A percentile compares a stretch with the other conserved stretches of the same genome.
Conservation (phyloP, 2,329 filamentous ascomycete species). For the Botryotinia calthae region DNA sequence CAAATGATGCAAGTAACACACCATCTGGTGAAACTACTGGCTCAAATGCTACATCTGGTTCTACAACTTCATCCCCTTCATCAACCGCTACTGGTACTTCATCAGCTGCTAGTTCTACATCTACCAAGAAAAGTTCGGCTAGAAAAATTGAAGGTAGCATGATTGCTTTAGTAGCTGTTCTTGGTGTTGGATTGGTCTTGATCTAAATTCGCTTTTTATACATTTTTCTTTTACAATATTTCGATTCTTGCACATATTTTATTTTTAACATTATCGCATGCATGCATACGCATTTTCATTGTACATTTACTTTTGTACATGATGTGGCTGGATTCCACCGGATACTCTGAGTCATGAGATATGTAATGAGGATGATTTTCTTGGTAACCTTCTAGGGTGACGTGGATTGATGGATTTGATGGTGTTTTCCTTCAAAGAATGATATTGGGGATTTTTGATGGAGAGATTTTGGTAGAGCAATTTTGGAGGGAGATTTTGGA, state of each 20-base stretch:
- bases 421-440: background rate
- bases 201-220: background rate
- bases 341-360: constrained; percentile 1
- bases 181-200: constrained; percentile 12
- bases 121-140: constrained; percentile 10
- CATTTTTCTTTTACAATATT: background rate
- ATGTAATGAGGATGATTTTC: background rate
- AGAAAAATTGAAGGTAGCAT: constrained; percentile 16
- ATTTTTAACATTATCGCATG: background rate
- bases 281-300: background rate
- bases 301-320: constrained; percentile 11
- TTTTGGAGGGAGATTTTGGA: background rate
- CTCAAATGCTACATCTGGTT: background rate
- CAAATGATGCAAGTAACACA: constrained; percentile 52
- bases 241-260: constrained; percentile 14
- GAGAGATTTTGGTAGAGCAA: background rate
- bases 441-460: background rate
- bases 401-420: background rate
- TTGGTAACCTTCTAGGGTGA: background rate
- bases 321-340: constrained; percentile 5
- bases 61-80: background rate
- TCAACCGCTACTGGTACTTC: constrained; percentile 40
- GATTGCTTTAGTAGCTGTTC: constrained; percentile 13
- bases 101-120: background rate
- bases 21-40: constrained; percentile 39